These are phyloP conservation scores for Rauvolfia tetraphylla DNA, from an alignment of 257 asterid genomes.

Conservation along the genomic window DNA sequence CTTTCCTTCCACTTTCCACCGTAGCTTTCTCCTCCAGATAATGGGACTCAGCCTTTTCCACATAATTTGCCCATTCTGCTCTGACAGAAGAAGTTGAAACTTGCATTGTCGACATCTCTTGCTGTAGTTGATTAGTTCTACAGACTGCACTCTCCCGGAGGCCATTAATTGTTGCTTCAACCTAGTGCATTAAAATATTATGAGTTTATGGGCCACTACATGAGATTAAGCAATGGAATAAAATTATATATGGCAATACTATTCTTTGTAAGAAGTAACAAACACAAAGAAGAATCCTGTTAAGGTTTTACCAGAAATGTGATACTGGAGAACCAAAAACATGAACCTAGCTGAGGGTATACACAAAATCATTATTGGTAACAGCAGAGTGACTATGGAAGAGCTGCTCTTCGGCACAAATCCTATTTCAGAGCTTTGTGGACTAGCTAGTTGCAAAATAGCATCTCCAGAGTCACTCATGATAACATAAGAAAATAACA, in stretches of 20 bases:
- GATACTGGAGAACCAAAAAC: not conserved
- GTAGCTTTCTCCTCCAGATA: conserved; percentile 66
- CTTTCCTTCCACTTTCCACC: conserved; percentile 69
- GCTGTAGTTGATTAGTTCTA: conserved; percentile 67
- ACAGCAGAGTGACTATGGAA: not conserved
- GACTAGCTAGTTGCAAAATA: not conserved
- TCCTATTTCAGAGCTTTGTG: not conserved
- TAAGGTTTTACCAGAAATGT: not conserved
- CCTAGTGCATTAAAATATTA: conserved; percentile 42
- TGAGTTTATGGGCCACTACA: not conserved
- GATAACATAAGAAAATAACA: no score
- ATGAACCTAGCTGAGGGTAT: not conserved
- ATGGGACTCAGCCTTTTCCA: conserved; percentile 58
- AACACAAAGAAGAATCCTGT: not conserved
- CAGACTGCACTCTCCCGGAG: conserved; percentile 77
- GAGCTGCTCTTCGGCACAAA: not conserved
- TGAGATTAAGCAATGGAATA: conserved; percentile 3
- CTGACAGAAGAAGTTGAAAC: conserved; percentile 61
- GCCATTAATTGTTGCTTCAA: conserved; percentile 66
- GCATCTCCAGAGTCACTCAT: not conserved
- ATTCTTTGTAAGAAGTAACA: not conserved
- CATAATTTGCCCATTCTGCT: conserved; percentile 63
- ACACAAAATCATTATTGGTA: no score
- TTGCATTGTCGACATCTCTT: conserved; percentile 90
- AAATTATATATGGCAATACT: not conserved